A percentile compares a stretch with the other conserved stretches of the same genome.
Evolutionary conservation across 768 basidiomycete species (phyloP).

Genomic region (Asterophora lycoperdoides): DNA sequence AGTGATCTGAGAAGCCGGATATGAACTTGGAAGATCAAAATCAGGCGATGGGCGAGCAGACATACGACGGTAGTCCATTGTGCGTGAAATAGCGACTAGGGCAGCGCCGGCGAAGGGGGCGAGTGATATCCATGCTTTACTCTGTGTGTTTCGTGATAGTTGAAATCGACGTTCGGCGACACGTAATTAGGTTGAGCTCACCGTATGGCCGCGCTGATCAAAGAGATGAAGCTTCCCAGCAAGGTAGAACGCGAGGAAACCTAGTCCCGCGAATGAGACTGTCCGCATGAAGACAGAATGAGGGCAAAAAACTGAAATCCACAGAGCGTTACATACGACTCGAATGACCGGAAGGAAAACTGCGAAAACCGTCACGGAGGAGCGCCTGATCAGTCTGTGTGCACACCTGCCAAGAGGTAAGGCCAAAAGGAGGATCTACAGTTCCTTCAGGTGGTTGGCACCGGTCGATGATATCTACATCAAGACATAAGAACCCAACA

Average conservation of each 20-base stretch:
- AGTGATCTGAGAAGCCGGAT: slow-evolving; percentile 59
- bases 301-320: too few relatives aligned
- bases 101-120: slow-evolving; percentile 74
- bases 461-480: slow-evolving; percentile 56
- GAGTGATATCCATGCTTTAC: slow-evolving; percentile 82
- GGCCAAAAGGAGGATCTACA: slow-evolving; percentile 63
- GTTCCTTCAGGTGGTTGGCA: slow-evolving; percentile 69
- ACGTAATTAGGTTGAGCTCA: slow-evolving; percentile 27
- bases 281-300: slow-evolving; percentile 3
- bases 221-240: slow-evolving; percentile 93
- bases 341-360: slow-evolving; percentile 90
- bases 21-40: slow-evolving; percentile 7
- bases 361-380: slow-evolving; percentile 82
- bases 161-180: not conserved
- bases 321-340: slow-evolving; percentile 63
- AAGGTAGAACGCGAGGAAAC: slow-evolving; percentile 83
- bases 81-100: slow-evolving; percentile 78
- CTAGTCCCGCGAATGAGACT: slow-evolving; percentile 94
- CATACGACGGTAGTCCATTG: slow-evolving; percentile 88
- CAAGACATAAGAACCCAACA: slow-evolving; percentile 1
- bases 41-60: slow-evolving; percentile 12
- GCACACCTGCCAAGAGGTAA: slow-evolving; percentile 76
- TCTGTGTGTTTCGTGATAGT: slow-evolving; percentile 27
- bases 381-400: slow-evolving; percentile 58
- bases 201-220: slow-evolving; percentile 70